Conservation (phyloP, 257 asterid species). For the Phtheirospermum japonicum region DNA sequence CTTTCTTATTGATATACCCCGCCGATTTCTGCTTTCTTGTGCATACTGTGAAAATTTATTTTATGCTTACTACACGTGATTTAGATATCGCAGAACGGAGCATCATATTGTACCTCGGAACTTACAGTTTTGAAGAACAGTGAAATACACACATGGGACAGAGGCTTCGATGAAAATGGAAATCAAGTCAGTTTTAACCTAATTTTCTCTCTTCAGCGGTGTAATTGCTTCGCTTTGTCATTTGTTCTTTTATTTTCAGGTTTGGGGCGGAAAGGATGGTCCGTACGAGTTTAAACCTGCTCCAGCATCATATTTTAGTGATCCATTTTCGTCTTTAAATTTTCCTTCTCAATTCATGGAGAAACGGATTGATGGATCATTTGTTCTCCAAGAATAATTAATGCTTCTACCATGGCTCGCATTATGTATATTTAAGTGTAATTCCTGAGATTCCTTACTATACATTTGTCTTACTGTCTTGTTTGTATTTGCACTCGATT, state of each 20-base stretch:
- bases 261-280: conserved; percentile 92
- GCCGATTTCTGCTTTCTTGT: conserved; percentile 13
- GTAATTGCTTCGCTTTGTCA: conserved; percentile 9
- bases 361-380: conserved; percentile 56
- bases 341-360: conserved; percentile 55
- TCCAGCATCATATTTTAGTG: conserved; percentile 68
- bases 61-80: conserved; percentile 7
- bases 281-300: conserved; percentile 91
- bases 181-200: conserved; percentile 56
- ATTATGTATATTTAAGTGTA: conserved; percentile 35
- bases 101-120: conserved; percentile 55
- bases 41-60: neutral
- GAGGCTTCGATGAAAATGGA: conserved; percentile 82
- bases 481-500: conserved; percentile 17
- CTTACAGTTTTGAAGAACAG: conserved; percentile 74
- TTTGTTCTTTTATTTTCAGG: conserved; percentile 43
- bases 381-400: conserved; percentile 73
- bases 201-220: neutral
- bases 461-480: conserved; percentile 13
- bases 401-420: conserved; percentile 15
- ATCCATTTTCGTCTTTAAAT: conserved; percentile 50
- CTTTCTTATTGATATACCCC: conserved; percentile 13
- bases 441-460: conserved; percentile 16
- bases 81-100: conserved; percentile 46
- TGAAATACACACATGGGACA: conserved; percentile 89